Base-by-base conservation (phyloP, 352 stramenopile species). In the Pythium volutum region DNA sequence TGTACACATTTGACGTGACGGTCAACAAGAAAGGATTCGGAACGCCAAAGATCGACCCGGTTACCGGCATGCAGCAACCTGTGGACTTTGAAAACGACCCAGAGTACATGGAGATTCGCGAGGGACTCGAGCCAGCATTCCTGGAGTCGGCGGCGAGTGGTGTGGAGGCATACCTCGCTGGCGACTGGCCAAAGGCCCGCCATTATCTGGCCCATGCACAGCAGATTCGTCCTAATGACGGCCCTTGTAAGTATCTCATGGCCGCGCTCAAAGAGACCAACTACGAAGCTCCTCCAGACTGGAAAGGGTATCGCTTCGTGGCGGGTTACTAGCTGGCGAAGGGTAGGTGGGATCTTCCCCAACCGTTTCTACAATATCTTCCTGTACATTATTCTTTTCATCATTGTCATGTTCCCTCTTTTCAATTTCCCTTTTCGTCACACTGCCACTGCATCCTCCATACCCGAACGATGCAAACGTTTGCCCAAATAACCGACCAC, bases 241-340 rank as follows among this genome's bases (percentile, higher is more conserved):
- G 94, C 1, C 91, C 95, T 4, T 96, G 79, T 67, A 89, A 94
- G 65, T 78, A 88, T 41, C 76, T 98, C 23, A 96, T 98, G 71
- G 69, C 59, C 23, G 97, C 89, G 56, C 96, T 98, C 56, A 83
- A 96, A 64, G 73, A 83, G 9, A 67, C 75, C 57, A 86, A 93
- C 59, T 92, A 87, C 25, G 75, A 88, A 47, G 84, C 93, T n/a
- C 94, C 94, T n/a, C 39, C 70, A 20, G 81, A 96, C 66, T 98
- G 95, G 95, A 87, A 91, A 48, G 91, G 88, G 59, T 97, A 97
- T 59, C 87, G 88, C 55, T 87, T 84, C 68, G 75, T 98, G n/a
- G 71, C 71, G n/a, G 83, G 83, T 2, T 93, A 93, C 46, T 93
- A 71, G 66, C 20, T 31, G 31, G 31, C 18, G 5, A n/a, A 1